These are phyloP conservation scores for Punctularia strigosozonata DNA, from an alignment of 768 basidiomycete genomes.

Conservation along the genomic window DNA sequence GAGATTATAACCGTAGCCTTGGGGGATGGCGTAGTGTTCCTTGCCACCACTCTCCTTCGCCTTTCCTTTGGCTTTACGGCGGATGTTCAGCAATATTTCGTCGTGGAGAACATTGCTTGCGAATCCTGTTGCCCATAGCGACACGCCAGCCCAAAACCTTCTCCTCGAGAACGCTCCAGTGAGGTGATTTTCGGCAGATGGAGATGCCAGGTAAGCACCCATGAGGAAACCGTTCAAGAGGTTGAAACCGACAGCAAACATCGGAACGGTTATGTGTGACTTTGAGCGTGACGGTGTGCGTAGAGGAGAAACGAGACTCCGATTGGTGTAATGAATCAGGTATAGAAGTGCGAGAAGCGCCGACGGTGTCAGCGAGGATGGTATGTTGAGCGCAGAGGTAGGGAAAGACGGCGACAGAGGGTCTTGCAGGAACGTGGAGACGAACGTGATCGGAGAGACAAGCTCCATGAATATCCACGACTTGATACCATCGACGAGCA, in stretches of 20 bases:
- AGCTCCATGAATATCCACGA: conserved; percentile 79
- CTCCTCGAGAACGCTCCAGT: conserved; percentile 19
- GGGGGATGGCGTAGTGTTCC: conserved; percentile 70
- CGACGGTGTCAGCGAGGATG: conserved; percentile 26
- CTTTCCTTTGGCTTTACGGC: conserved; percentile 42
- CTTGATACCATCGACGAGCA: conserved; percentile 19
- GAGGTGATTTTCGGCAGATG: conserved; percentile 33
- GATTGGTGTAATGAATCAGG: conserved; percentile 73
- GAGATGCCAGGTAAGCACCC: conserved; percentile 59
- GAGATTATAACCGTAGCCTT: conserved; percentile 62
- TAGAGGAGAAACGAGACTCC: conserved; percentile 69
- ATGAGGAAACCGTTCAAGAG: conserved; percentile 56
- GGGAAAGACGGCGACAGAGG: conserved; percentile 30
- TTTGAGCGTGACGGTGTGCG: conserved; percentile 72
- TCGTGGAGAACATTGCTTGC: conserved; percentile 80
- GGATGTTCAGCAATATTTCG: conserved; percentile 76
- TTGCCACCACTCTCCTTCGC: conserved; percentile 23
- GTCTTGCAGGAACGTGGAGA: conserved; percentile 33
- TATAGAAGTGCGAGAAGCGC: conserved; percentile 45
- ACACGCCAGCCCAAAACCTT: conserved; percentile 51
- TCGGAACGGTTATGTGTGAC: conserved; percentile 54
- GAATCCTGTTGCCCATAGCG: conserved; percentile 62
- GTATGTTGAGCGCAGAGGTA: conserved; percentile 13
- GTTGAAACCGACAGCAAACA: conserved; percentile 56
- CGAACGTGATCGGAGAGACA: conserved; percentile 43